Base-by-base conservation (phyloP, 2,329 filamentous ascomycete species). In the Aspergillus piperis region DNA sequence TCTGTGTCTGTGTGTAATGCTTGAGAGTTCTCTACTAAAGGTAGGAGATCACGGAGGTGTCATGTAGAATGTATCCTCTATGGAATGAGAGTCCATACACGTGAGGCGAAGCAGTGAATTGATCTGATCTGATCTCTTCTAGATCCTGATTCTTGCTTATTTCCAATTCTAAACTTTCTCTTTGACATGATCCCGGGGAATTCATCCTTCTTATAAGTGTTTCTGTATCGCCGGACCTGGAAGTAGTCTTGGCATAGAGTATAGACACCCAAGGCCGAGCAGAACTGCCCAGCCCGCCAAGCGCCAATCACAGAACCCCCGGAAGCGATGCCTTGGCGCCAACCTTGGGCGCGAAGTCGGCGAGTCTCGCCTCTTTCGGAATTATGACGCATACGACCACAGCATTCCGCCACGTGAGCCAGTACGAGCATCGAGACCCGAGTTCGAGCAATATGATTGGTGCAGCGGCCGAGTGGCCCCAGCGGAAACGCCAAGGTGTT, bases 31-130 rank as follows among this genome's bases (percentile, higher is more conserved):
- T 61, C 50, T 63, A 58, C 58, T 54, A 36, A 36, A 13, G 50
- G 39, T 30, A 23, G 44, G 59, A 54, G 56, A 54, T 70, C 70
- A 74, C 60, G 71, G 71, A 50, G 72, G 71, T 58, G 67, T 66
- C 71, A 73, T 72, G 60, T 72, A 72, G 62, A 71, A 70, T 36
- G 64, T 72, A 64, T 73, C 67, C 57, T 71, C 62, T 48, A 71
- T 58, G 59, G 64, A 69, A 62, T 72, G 68, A 27, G 66, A 74
- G 70, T 73, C 69, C 71, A 74, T 74, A 64, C 67, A 73, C 66
- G 19, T 27, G 8, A 52, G 27, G 50, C 36, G 27, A 58, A 50
- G 44, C 39, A 59, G 44, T 39, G 55, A 11, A 56, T 49, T 52
- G 59, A 66, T 63, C 47, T 62, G 59, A 44, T 62, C 54, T 52